These are phyloP conservation scores for Linnemannia elongata DNA, from an alignment of 192 early-diverging fungal species.

Conservation along the genomic window DNA sequence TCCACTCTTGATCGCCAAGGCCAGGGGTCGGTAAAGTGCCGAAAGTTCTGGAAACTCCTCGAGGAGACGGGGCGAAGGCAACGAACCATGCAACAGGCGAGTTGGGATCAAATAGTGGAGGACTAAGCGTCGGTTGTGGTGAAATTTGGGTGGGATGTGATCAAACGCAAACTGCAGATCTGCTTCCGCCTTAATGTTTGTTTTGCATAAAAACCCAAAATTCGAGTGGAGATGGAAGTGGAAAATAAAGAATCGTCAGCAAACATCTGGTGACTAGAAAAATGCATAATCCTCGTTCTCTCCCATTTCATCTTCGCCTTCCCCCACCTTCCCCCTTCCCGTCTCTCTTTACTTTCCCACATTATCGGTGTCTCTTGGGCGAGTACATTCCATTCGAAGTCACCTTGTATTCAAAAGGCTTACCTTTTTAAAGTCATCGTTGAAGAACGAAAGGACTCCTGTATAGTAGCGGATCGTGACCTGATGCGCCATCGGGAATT, in stretches of 20 bases:
- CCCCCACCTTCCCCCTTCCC: neutral
- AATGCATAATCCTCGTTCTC: neutral
- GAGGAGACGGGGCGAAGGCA: conserved; percentile 76
- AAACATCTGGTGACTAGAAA: neutral
- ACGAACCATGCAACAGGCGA: conserved; percentile 76
- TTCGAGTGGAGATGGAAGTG: conserved; percentile 10
- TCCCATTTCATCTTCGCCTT: neutral
- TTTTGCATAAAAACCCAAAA: neutral
- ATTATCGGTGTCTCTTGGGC: neutral
- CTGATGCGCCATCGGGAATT: conserved; percentile 88
- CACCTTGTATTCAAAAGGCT: too few species aligned
- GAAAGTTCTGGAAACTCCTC: conserved; percentile 70
- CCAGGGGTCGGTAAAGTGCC: conserved; percentile 74
- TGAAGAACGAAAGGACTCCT: conserved; percentile 88
- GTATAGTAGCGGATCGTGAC: conserved; percentile 90
- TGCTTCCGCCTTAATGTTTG: conserved; percentile 23
- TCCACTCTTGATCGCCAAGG: conserved; percentile 77
- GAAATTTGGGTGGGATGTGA: conserved; percentile 46
- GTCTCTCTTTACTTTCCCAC: neutral
- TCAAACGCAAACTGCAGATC: conserved; percentile 59
- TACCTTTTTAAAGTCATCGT: conserved; percentile 83
- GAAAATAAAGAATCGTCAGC: neutral
- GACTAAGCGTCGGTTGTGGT: conserved; percentile 71
- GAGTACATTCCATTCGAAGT: too few species aligned
- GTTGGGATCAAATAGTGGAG: conserved; percentile 87